Conservation (phyloP, 1,284 basidiomycete species). For the Sporisorium iseilematis-ciliati region DNA sequence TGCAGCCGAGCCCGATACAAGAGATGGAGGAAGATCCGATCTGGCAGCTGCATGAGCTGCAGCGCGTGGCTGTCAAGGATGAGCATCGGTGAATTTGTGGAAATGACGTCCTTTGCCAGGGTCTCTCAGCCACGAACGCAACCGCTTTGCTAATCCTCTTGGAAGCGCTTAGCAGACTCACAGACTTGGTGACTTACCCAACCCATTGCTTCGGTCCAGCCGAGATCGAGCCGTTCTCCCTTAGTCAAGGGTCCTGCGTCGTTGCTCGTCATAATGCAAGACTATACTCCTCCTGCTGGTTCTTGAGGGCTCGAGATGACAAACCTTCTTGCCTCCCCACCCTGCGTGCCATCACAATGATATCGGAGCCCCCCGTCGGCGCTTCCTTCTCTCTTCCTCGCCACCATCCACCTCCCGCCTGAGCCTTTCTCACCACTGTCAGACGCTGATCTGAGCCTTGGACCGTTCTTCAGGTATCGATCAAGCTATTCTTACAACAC, state of each 20-base stretch:
- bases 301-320: too few species aligned
- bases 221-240: neutral
- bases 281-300: neutral
- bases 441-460: too few species aligned
- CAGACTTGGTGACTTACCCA: conserved; percentile 3
- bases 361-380: neutral
- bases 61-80: neutral
- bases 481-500: neutral
- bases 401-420: neutral
- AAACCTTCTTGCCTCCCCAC: too few species aligned
- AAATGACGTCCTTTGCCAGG: conserved; percentile 1
- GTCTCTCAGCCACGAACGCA: too few species aligned
- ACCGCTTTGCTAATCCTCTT: conserved; percentile 2
- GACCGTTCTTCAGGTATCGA: too few species aligned
- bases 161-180: neutral
- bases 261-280: neutral
- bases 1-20: neutral
- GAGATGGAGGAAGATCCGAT: neutral
- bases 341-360: too few species aligned
- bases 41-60: too few species aligned
- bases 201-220: neutral
- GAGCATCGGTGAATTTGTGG: conserved; percentile 1
- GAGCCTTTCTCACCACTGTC: too few species aligned
- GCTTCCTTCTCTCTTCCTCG: neutral
- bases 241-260: neutral